phyloP scores from a whole-genome alignment of 352 stramenopile genomes.

The Aphanomyces cochlioides region DNA sequence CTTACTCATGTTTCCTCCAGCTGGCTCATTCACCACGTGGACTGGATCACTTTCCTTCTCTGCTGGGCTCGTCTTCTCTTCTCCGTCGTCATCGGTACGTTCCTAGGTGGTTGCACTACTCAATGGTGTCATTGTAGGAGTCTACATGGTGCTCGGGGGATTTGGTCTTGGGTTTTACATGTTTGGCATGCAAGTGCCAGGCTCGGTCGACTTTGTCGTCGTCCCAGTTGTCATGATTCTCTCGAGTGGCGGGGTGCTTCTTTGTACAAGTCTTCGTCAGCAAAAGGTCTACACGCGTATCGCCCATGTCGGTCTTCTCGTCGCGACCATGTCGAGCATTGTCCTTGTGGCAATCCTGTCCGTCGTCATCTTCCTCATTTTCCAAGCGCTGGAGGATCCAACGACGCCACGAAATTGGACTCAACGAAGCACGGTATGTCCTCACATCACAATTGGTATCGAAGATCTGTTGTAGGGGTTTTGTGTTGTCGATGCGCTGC shows the following conservation, averaged over 20 bases:
- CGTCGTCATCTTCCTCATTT: constrained; percentile 56
- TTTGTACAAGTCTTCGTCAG: neutral
- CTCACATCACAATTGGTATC: neutral
- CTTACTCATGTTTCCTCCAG: constrained; percentile 5
- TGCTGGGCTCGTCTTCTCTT: constrained; percentile 17
- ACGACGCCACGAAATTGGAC: constrained; percentile 51
- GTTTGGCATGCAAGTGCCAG: constrained; percentile 18
- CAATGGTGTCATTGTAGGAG: neutral
- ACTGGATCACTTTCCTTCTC: neutral
- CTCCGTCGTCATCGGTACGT: constrained; percentile 15
- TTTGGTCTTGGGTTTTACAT: constrained; percentile 29
- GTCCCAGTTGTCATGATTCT: neutral
- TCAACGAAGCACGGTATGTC: constrained; percentile 51
- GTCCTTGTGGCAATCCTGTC: constrained; percentile 43
- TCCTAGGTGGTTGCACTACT: neutral
- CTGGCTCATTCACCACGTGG: constrained; percentile 19
- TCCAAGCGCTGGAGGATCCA: constrained; percentile 49
- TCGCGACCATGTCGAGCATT: constrained; percentile 41
- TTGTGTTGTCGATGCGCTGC: constrained; percentile 49
- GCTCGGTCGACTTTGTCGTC: neutral
- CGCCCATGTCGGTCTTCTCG: constrained; percentile 38
- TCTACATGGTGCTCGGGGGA: constrained; percentile 23
- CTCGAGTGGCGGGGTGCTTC: neutral
- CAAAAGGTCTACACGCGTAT: constrained; percentile 25
- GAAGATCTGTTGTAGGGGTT: constrained; percentile 35